Conservation (phyloP, 345 rosid species). For the Lumnitzera racemosa region DNA sequence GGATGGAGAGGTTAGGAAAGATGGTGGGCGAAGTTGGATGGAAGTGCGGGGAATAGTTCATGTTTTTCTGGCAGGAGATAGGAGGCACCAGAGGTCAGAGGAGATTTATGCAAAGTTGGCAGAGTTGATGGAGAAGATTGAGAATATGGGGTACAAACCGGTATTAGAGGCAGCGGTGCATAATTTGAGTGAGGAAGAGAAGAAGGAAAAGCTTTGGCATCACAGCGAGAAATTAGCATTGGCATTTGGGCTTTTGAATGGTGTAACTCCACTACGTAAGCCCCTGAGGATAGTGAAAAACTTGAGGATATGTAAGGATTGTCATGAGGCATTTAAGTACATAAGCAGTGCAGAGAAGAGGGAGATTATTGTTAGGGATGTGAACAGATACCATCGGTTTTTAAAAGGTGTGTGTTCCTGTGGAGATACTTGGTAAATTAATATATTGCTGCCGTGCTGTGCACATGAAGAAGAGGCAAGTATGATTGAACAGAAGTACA, state of each 20-base stretch:
- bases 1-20: slow-evolving; percentile 28
- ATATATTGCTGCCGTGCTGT: background rate
- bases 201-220: slow-evolving; percentile 28
- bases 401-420: slow-evolving; percentile 30
- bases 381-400: slow-evolving; percentile 39
- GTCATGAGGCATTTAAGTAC: slow-evolving; percentile 42
- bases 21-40: slow-evolving; percentile 38
- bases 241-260: slow-evolving; percentile 41
- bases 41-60: slow-evolving; percentile 41
- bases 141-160: slow-evolving; percentile 29
- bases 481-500: too few species aligned
- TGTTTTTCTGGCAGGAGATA: slow-evolving; percentile 42
- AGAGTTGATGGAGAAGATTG: slow-evolving; percentile 30
- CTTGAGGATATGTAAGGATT: slow-evolving; percentile 32
- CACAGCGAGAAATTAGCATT: slow-evolving; percentile 55
- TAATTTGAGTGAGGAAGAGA: slow-evolving; percentile 27
- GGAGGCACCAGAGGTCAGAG: slow-evolving; percentile 20
- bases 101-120: slow-evolving; percentile 32
- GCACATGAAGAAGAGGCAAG: too few species aligned
- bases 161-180: slow-evolving; percentile 26
- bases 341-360: slow-evolving; percentile 23
- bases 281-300: slow-evolving; percentile 32
- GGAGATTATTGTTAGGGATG: slow-evolving; percentile 40
- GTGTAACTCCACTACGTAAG: slow-evolving; percentile 28
- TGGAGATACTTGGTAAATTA: slow-evolving; percentile 27